Evolutionary conservation across 2,329 filamentous ascomycete genomes (phyloP).

Genomic region (Clonostachys rosea): DNA sequence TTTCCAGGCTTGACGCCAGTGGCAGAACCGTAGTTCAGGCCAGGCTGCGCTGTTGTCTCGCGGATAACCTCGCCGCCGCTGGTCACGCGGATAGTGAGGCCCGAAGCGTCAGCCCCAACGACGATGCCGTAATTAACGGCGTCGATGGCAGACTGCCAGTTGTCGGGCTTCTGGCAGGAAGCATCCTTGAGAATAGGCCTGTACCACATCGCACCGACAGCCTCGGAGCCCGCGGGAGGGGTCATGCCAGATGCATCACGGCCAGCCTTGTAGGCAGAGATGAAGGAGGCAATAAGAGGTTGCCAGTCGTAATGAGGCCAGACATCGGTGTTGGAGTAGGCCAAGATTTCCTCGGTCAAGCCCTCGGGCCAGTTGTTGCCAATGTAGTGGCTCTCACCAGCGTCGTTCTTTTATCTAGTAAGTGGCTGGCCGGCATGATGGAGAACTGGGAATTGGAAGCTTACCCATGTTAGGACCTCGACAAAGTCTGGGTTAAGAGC

Average conservation of each 20-base stretch:
- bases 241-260: slow-evolving; percentile 3
- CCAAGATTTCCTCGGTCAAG: slow-evolving; percentile 2
- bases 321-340: slow-evolving; percentile 5
- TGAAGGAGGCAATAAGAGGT: slow-evolving; percentile 8
- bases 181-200: slow-evolving; percentile 1
- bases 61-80: slow-evolving; percentile 2
- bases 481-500: slow-evolving; percentile 4
- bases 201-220: slow-evolving; percentile 9
- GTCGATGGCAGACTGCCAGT: slow-evolving; percentile 2
- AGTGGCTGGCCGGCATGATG: no score
- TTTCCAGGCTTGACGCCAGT: neutral
- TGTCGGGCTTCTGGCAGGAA: slow-evolving; percentile 1
- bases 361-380: slow-evolving; percentile 7
- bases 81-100: slow-evolving; percentile 1
- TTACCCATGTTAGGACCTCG: slow-evolving; percentile 6
- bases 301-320: slow-evolving; percentile 7
- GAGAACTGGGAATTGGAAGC: neutral
- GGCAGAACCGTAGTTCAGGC: slow-evolving; percentile 4
- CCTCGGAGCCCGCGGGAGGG: slow-evolving; percentile 1
- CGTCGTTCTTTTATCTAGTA: slow-evolving; percentile 6
- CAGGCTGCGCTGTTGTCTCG: neutral
- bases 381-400: slow-evolving; percentile 12
- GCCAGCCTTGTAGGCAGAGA: slow-evolving; percentile 5
- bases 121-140: slow-evolving; percentile 5
- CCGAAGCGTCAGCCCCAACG: neutral